These are phyloP conservation scores for Dujonia santamariae DNA, from an alignment of 1,139 yeast genomes.

Conservation along the genomic window DNA sequence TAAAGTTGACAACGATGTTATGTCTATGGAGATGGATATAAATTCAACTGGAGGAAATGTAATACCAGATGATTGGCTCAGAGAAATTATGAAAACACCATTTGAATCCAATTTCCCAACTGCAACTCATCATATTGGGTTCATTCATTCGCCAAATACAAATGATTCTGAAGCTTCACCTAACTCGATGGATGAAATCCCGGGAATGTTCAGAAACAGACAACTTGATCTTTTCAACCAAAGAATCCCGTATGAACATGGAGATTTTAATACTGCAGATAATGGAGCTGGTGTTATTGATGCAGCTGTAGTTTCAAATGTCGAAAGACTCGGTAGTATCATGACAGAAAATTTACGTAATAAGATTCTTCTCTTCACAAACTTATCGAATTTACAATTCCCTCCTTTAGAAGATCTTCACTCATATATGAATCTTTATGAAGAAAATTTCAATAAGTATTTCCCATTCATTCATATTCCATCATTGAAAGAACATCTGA, in stretches of 20 bases:
- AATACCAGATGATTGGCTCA: conserved; percentile 57
- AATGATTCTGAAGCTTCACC: conserved; percentile 10
- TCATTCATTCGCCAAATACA: conserved; percentile 38
- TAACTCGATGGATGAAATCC: conserved; percentile 27
- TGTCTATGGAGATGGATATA: too few species aligned
- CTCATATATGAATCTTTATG: conserved; percentile 67
- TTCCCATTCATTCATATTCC: conserved; percentile 83
- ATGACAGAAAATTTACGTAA: conserved; percentile 52
- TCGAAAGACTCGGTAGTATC: conserved; percentile 11
- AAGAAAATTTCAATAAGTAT: conserved; percentile 71
- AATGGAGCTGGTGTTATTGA: too few species aligned
- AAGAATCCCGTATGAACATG: conserved; percentile 15
- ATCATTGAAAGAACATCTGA: conserved; percentile 38
- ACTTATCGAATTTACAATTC: conserved; percentile 51
- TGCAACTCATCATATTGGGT: conserved; percentile 58
- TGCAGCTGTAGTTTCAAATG: conserved; percentile 10
- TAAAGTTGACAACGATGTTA: too few species aligned
- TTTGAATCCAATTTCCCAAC: conserved; percentile 48
- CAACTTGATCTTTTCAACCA: conserved; percentile 55
- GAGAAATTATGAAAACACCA: conserved; percentile 64
- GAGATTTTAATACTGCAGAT: too few species aligned
- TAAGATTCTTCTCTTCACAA: conserved; percentile 51
- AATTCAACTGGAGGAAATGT: too few species aligned
- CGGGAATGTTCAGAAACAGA: conserved; percentile 55
- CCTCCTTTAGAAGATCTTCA: conserved; percentile 76